phyloP scores from a whole-genome alignment of 139 green algal genomes.

The Asterochloris sp. region DNA sequence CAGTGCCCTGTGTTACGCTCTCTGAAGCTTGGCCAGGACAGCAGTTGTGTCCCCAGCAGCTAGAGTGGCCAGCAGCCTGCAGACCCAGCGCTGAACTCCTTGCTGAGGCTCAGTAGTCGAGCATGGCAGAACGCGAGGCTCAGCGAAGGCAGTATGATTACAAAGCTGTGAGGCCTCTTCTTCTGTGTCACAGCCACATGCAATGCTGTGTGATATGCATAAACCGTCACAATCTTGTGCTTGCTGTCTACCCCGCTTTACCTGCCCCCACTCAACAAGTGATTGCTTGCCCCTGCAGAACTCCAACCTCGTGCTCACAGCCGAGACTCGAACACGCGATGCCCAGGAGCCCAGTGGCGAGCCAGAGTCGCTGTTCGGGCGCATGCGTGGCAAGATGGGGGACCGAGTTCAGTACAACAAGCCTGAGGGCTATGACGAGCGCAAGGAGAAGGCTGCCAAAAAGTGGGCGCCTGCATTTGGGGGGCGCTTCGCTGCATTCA shows the following conservation, averaged over 20 bases:
- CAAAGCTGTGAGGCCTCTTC: constrained; percentile 63
- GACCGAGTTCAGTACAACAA: constrained; percentile 68
- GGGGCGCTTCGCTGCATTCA: background rate
- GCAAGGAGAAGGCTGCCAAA: constrained; percentile 60
- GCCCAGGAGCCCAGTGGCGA: constrained; percentile 85
- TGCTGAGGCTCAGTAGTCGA: background rate
- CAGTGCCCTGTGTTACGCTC: too few relatives aligned
- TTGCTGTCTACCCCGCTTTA: background rate
- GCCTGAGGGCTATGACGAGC: constrained; percentile 65
- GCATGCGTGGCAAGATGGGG: constrained; percentile 85
- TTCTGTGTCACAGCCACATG: too few relatives aligned
- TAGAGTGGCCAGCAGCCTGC: too few relatives aligned
- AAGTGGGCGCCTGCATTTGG: constrained; percentile 29
- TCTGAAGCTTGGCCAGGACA: too few relatives aligned
- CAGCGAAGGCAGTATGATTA: constrained; percentile 97
- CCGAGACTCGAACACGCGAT: constrained; percentile 77
- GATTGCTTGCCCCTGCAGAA: constrained; percentile 63
- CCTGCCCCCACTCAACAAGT: background rate
- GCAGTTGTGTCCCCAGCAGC: too few relatives aligned
- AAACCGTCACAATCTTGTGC: background rate
- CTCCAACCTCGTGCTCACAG: constrained; percentile 93
- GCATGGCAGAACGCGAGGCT: constrained; percentile 37
- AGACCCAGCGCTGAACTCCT: background rate
- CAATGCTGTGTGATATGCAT: background rate
- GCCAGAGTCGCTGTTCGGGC: constrained; percentile 80